Evolutionary conservation across 148 eudicot species (phyloP).

Genomic region (Suaeda aralocaspica): DNA sequence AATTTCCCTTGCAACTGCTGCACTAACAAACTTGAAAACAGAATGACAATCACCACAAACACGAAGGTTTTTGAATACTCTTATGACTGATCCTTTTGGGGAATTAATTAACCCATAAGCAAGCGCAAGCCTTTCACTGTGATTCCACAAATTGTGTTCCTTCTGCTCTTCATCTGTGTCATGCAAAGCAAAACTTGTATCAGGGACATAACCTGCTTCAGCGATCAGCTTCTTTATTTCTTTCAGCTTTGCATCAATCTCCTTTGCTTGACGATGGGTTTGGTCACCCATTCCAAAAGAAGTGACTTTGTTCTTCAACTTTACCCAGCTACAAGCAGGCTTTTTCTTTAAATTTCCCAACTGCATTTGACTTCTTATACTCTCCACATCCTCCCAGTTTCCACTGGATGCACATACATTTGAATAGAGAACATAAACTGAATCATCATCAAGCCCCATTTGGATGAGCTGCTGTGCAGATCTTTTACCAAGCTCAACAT

Average conservation of each 20-base stretch:
- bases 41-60: conserved; percentile 78
- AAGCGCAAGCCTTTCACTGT: conserved; percentile 71
- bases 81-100: conserved; percentile 40
- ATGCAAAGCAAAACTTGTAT: conserved; percentile 63
- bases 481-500: conserved; percentile 51
- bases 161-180: conserved; percentile 82
- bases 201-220: conserved; percentile 61
- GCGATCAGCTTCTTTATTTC: conserved; percentile 49
- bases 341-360: conserved; percentile 46
- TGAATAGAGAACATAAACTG: conserved; percentile 78
- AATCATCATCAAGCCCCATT: conserved; percentile 65
- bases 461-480: conserved; percentile 56
- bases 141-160: conserved; percentile 60
- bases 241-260: conserved; percentile 32
- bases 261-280: conserved; percentile 34
- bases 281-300: conserved; percentile 55
- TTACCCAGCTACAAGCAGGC: conserved; percentile 77
- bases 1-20: conserved; percentile 39
- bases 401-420: conserved; percentile 71
- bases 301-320: conserved; percentile 43
- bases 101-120: conserved; percentile 58
- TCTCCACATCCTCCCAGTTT: conserved; percentile 62
- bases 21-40: conserved; percentile 59
- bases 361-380: conserved; percentile 57
- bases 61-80: conserved; percentile 70